These are phyloP conservation scores for Xylariaceae sp. DNA, from an alignment of 2,329 filamentous ascomycete species.

Conservation along the genomic window DNA sequence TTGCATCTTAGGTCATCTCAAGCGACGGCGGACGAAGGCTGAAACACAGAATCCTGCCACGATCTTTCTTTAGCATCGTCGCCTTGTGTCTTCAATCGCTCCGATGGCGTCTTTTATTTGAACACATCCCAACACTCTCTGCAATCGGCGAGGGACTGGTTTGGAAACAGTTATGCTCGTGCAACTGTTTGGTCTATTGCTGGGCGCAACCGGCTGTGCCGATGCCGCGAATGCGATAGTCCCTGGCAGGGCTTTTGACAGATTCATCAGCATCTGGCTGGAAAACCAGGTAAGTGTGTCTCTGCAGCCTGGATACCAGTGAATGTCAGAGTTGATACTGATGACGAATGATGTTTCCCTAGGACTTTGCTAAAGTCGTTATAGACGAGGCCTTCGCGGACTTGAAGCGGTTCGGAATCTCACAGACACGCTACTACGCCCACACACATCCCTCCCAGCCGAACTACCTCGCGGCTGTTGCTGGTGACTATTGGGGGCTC, in stretches of 20 bases:
- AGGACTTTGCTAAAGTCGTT: slow-evolving; percentile 43
- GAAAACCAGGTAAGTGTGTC: slow-evolving; percentile 37
- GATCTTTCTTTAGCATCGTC: too few relatives aligned
- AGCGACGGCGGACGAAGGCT: too few relatives aligned
- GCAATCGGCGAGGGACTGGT: background rate
- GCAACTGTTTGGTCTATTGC: slow-evolving; percentile 11
- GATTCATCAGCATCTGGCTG: slow-evolving; percentile 43
- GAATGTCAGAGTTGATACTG: background rate
- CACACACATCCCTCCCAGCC: slow-evolving; percentile 44
- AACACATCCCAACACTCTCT: background rate
- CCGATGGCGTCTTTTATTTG: background rate
- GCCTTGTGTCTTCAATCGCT: too few relatives aligned
- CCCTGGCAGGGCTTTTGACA: slow-evolving; percentile 37
- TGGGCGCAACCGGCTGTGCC: slow-evolving; percentile 16
- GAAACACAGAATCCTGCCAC: too few relatives aligned
- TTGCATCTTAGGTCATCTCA: too few relatives aligned
- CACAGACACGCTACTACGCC: slow-evolving; percentile 42
- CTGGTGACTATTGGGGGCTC: slow-evolving; percentile 45
- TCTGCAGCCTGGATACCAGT: background rate
- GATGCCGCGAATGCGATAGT: slow-evolving; percentile 24
- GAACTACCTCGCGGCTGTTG: slow-evolving; percentile 45
- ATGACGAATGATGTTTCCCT: slow-evolving; percentile 4
- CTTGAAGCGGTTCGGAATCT: slow-evolving; percentile 41
- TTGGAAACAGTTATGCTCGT: slow-evolving; percentile 11
- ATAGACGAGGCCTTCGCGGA: slow-evolving; percentile 37